A percentile compares a stretch with the other conserved stretches of the same genome.
Conservation (phyloP, 1,284 basidiomycete species). For the Crepidotus sp. region DNA sequence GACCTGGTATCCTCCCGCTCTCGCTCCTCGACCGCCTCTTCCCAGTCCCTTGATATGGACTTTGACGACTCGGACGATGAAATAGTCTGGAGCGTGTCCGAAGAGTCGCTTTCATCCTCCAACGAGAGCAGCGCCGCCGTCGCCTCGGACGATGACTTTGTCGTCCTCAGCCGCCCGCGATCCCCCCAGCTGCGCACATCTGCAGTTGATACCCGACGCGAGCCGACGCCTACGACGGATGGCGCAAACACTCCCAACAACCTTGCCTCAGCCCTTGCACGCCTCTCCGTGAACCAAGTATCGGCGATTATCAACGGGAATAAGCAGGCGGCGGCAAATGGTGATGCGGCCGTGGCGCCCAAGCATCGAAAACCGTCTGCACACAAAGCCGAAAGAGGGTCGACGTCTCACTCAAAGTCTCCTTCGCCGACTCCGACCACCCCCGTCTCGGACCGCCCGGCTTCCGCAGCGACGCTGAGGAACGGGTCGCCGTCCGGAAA, state of each 20-base stretch:
- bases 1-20: slow-evolving; percentile 17
- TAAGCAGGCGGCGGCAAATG: slow-evolving; percentile 7
- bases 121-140: slow-evolving; percentile 4
- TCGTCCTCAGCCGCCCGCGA: slow-evolving; percentile 29
- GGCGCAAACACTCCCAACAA: slow-evolving; percentile 4
- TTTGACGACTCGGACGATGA: slow-evolving; percentile 41
- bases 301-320: slow-evolving; percentile 6
- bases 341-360: not conserved
- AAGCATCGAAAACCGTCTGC: not conserved
- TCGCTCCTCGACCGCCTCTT: slow-evolving; percentile 17
- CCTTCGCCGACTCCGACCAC: not conserved
- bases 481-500: slow-evolving; percentile 2
- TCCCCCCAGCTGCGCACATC: slow-evolving; percentile 18
- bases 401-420: slow-evolving; percentile 1
- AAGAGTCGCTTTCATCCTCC: slow-evolving; percentile 21
- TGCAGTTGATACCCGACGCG: no score
- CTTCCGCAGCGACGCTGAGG: slow-evolving; percentile 9
- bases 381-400: not conserved
- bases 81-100: slow-evolving; percentile 40
- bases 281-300: slow-evolving; percentile 7
- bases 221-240: not conserved
- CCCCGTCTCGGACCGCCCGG: slow-evolving; percentile 8
- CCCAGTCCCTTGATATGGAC: slow-evolving; percentile 4
- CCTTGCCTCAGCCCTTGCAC: slow-evolving; percentile 7
- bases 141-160: slow-evolving; percentile 35